Base-by-base conservation (phyloP, 352 stramenopile genomes). In the Phytopythium sindhum region DNA sequence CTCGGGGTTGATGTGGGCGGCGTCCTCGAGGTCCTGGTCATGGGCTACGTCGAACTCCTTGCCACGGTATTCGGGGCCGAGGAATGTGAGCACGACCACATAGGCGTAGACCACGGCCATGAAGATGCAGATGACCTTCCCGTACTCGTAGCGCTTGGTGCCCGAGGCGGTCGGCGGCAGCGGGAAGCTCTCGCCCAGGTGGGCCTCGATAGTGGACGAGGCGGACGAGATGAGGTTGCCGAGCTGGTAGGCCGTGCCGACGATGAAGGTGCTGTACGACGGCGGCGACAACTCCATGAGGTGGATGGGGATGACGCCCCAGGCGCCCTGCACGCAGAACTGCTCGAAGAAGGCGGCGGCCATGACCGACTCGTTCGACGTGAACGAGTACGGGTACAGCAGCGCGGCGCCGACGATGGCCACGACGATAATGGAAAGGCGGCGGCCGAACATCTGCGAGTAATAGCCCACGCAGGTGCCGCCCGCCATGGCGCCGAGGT, bases 271-370 rank as follows among this genome's bases (percentile, higher is more conserved):
- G 41, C 62, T 74, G 71, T 84, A 87, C 1, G 73, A 79, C 12
- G 78, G 75, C 35, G 78, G 78, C 19, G 78, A 78, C 12, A 87
- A 60, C 64, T 87, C 78, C 71, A 87, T 81, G 21, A 87, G 64
- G 64, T 85, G 73, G 42, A 85, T 85, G 23, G 76, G 76, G 45
- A 85, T 79, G 26, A 87, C 78, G 28, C 78, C 78, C 75, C 73
- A 84, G 37, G 78, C 78, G 14, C 75, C 75, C 33, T 87, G 75
- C 8, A 87, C 70, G 45, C 69, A 80, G 56, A 79, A 78, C 64
- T 85, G 76, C 42, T 77, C 59, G 57, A 82, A 80, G 56, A 82
- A 82, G 19, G 73, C 74, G 26, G 65, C 68, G 17, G 68, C 63
- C 62, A 77, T 67, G 21, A 84, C 44, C 15, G 42, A 58, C 23